Conservation (phyloP, 441 rosid species). For the Adansonia madagascariensis region DNA sequence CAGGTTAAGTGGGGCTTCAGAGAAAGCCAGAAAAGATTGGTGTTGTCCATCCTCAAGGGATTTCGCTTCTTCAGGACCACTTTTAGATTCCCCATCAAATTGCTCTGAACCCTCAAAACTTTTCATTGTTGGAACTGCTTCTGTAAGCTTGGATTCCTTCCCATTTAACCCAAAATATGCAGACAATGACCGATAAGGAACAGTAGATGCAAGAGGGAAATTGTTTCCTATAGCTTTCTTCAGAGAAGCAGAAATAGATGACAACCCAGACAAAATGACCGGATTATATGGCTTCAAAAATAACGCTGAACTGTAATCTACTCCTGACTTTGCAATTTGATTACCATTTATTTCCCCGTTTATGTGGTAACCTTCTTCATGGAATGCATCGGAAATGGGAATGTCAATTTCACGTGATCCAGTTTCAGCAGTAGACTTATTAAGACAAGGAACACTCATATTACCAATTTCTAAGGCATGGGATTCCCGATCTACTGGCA, state of each 20-base stretch:
- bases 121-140: conserved; percentile 47
- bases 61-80: conserved; percentile 45
- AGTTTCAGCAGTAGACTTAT: conserved; percentile 37
- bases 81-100: conserved; percentile 41
- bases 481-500: conserved; percentile 35
- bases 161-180: conserved; percentile 62
- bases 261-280: conserved; percentile 71
- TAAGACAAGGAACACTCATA: conserved; percentile 32
- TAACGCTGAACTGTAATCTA: conserved; percentile 47
- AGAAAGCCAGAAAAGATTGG: conserved; percentile 37
- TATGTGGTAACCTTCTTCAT: conserved; percentile 40
- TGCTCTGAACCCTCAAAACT: conserved; percentile 38
- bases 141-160: conserved; percentile 37
- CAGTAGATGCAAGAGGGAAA: conserved; percentile 49
- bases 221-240: conserved; percentile 60
- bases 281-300: conserved; percentile 81
- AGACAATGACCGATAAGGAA: conserved; percentile 53
- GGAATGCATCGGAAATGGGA: conserved; percentile 55
- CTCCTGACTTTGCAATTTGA: conserved; percentile 38
- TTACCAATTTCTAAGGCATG: conserved; percentile 40
- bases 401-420: conserved; percentile 40
- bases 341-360: conserved; percentile 43
- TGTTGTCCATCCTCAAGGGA: conserved; percentile 40
- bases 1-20: conserved; percentile 35
- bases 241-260: conserved; percentile 73